Conservation (phyloP, 768 basidiomycete genomes). For the Kwoniella sp. region DNA sequence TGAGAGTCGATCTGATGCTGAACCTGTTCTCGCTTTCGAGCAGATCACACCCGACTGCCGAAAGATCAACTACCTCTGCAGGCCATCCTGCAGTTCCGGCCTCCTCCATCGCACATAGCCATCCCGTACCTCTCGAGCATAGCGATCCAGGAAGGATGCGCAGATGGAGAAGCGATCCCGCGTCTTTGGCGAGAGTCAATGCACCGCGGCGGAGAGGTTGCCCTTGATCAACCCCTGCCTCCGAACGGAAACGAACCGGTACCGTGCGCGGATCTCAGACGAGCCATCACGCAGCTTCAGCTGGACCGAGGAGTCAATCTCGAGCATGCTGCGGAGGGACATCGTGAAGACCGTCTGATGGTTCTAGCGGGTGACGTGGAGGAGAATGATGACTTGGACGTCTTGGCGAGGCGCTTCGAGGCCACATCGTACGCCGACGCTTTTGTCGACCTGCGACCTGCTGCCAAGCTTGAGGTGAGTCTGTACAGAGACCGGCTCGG, state of each 20-base stretch:
- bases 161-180: background rate
- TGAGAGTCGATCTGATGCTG: background rate
- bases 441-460: slow-evolving; percentile 52
- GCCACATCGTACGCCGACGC: slow-evolving; percentile 59
- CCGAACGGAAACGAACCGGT: slow-evolving; percentile 47
- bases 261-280: slow-evolving; percentile 60
- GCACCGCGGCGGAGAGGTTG: background rate
- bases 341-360: no score
- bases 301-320: slow-evolving; percentile 40
- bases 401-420: slow-evolving; percentile 19
- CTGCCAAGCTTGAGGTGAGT: slow-evolving; percentile 54
- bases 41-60: slow-evolving; percentile 58
- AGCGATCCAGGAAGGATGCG: slow-evolving; percentile 53
- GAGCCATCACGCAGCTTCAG: slow-evolving; percentile 63
- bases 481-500: background rate
- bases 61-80: slow-evolving; percentile 71
- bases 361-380: no score
- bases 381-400: slow-evolving; percentile 8
- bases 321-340: background rate
- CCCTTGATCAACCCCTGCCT: slow-evolving; percentile 49
- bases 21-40: background rate
- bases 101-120: slow-evolving; percentile 58
- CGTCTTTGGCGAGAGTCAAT: background rate
- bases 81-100: slow-evolving; percentile 61
- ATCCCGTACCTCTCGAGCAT: slow-evolving; percentile 66